Evolutionary conservation across 805 yeast species (phyloP).

Genomic region (Suhomyces sp.): DNA sequence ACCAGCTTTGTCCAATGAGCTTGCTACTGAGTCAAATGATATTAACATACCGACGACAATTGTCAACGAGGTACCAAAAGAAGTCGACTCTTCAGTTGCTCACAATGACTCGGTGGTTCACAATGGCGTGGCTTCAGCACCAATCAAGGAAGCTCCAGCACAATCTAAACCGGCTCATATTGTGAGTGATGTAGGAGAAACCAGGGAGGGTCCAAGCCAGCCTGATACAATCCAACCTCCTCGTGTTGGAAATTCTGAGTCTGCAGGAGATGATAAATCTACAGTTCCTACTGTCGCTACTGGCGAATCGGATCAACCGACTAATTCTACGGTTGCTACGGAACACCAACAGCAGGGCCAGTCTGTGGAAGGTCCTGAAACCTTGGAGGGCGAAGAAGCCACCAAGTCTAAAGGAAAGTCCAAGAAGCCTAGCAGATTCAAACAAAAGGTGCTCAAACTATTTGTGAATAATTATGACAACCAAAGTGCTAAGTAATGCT

Average conservation of each 20-base stretch:
- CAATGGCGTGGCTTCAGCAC: neutral
- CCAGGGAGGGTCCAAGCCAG: neutral
- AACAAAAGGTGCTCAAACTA: constrained; percentile 24
- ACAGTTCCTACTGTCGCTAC: constrained; percentile 6
- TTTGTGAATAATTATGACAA: constrained; percentile 29
- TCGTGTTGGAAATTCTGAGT: neutral
- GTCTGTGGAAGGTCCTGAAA: neutral
- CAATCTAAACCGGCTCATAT: neutral
- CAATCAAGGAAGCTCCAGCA: neutral
- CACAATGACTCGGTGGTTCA: neutral
- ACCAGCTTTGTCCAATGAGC: neutral
- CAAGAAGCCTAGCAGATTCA: constrained; percentile 16
- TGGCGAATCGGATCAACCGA: constrained; percentile 6
- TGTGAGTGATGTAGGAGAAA: neutral
- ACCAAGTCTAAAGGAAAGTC: constrained; percentile 2
- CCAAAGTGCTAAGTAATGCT: neutral
- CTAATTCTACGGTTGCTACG: constrained; percentile 8
- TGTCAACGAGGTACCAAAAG: neutral
- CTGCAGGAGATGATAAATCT: constrained; percentile 7
- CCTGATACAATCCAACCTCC: neutral
- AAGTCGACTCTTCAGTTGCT: neutral
- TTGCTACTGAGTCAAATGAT: neutral
- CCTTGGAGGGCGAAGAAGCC: neutral
- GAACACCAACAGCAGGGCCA: constrained; percentile 3
- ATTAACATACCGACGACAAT: neutral